Conservation (phyloP, 2,329 filamentous ascomycete genomes). For the Plectosphaerella sp. region DNA sequence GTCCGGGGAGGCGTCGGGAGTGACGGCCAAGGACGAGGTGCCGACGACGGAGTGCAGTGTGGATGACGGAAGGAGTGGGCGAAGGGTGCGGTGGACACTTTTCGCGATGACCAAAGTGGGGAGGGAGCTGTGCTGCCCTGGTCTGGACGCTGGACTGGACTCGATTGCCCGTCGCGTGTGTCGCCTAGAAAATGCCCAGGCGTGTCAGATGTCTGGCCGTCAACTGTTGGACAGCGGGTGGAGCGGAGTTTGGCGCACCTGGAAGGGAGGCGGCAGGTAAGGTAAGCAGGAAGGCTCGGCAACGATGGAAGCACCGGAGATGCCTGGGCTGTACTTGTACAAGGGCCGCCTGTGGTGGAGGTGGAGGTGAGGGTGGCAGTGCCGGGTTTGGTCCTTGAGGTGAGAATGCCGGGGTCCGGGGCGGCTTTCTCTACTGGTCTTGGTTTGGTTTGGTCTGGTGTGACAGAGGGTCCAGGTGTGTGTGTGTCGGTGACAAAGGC, state of each 20-base stretch:
- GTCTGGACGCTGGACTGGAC: neutral
- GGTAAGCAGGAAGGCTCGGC: neutral
- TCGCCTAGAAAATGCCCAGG: neutral
- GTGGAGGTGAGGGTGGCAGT: neutral
- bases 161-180: neutral
- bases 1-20: conserved; percentile 1
- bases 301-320: no score
- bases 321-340: no score
- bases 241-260: neutral
- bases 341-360: no score
- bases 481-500: no score
- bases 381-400: neutral
- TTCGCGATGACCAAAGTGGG: neutral
- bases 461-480: no score
- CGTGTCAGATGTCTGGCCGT: neutral
- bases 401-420: neutral
- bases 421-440: neutral
- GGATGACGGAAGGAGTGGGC: neutral
- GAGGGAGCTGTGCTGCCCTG: neutral
- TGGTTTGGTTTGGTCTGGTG: no score
- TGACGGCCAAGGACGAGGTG: conserved; percentile 4
- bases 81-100: neutral
- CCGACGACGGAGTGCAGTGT: neutral
- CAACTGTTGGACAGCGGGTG: no score
- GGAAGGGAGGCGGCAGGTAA: neutral